These are phyloP conservation scores for Ormosia semicastrata DNA, from an alignment of 306 rosid species.

Conservation along the genomic window DNA sequence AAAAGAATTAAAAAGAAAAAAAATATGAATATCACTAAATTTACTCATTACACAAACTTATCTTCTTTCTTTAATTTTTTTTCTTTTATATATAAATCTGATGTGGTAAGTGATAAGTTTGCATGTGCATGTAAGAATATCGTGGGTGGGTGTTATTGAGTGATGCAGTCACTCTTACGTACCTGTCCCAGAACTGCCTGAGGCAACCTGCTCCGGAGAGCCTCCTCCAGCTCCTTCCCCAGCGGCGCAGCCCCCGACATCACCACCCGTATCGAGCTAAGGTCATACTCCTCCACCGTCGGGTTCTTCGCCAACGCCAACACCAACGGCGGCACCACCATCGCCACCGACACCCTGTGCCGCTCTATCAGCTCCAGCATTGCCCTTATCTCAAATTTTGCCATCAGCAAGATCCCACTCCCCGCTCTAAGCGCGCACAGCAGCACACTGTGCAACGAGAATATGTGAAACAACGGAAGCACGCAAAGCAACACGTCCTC, in stretches of 20 bases:
- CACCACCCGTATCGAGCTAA: conserved; percentile 55
- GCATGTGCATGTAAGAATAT: too few species aligned
- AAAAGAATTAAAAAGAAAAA: too few species aligned
- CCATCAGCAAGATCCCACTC: conserved; percentile 49
- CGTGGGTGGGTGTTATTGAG: not conserved
- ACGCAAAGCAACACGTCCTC: conserved; percentile 67
- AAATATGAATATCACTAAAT: too few species aligned
- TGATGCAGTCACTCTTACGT: not conserved
- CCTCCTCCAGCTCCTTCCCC: conserved; percentile 63
- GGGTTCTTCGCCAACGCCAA: conserved; percentile 65
- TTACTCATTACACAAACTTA: too few species aligned
- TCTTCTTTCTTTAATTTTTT: too few species aligned
- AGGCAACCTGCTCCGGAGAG: conserved; percentile 51
- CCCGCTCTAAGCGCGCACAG: conserved; percentile 55
- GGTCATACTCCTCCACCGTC: conserved; percentile 48
- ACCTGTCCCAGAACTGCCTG: conserved; percentile 72
- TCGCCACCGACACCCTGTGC: conserved; percentile 55
- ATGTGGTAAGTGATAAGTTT: too few species aligned
- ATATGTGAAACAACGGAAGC: conserved; percentile 71
- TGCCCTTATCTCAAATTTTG: conserved; percentile 57
- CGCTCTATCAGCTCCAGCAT: conserved; percentile 41
- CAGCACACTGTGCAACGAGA: conserved; percentile 51
- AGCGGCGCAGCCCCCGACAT: conserved; percentile 75
- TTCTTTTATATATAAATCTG: too few species aligned
- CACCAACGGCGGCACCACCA: conserved; percentile 78